Conservation (phyloP, 345 rosid genomes). For the Linum usitatissimum region DNA sequence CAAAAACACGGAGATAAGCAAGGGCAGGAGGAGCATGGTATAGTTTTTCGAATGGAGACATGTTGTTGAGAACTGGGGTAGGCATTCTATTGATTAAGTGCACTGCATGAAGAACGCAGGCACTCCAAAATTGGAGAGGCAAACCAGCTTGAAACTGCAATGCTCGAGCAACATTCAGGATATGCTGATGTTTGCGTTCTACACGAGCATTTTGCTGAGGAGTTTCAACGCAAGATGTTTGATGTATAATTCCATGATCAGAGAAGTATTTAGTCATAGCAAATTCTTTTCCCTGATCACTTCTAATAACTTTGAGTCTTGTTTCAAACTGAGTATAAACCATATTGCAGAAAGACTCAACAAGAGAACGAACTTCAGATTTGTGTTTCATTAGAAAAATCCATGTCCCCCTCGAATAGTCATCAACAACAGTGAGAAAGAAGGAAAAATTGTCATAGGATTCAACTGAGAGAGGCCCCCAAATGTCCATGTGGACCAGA, state of each 20-base stretch:
- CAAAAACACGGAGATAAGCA: background rate
- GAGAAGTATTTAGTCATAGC: background rate
- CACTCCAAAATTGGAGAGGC: background rate
- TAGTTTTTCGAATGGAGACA: background rate
- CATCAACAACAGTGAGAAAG: background rate
- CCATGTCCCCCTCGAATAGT: background rate
- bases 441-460: background rate
- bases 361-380: background rate
- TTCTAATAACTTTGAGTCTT: background rate
- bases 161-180: background rate
- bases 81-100: background rate
- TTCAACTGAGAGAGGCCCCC: background rate
- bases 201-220: conserved; percentile 2
- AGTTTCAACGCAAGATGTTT: background rate
- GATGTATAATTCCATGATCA: background rate
- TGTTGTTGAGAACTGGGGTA: background rate
- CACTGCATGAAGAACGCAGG: background rate
- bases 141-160: background rate
- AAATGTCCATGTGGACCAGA: background rate
- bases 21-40: background rate
- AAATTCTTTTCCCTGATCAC: background rate
- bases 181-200: background rate
- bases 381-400: background rate
- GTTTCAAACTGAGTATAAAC: background rate
- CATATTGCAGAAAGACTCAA: background rate